Evolutionary conservation across 352 stramenopile genomes (phyloP), one percentile per base, ranked within the genome.

Genomic region (Phytophthora pisi): DNA sequence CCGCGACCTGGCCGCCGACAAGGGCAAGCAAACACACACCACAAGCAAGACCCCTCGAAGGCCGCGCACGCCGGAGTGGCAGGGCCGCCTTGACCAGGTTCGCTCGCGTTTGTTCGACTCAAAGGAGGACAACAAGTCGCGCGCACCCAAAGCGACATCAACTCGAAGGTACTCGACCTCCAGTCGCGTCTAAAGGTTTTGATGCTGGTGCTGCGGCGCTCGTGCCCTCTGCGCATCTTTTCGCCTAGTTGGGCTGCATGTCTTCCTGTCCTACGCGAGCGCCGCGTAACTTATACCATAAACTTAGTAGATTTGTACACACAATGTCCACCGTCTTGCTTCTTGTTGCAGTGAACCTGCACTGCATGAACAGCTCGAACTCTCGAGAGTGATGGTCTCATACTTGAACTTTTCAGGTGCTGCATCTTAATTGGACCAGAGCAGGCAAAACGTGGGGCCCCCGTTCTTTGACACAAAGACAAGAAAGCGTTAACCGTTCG

Each of bases 251-350:
- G 16, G 26, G 26, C 6, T 62, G 46, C 34, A 69, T 65, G 13
- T 52, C 24, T 40, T 57, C 20, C 20, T 66, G 57, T 15, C 52
- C 42, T 31, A 57, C 45, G 11, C 42, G 9, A 64, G 38, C 45
- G 20, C 45, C n/a, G 42, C 46, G 59, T 70, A 69, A 74, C 31
- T 57, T 66, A 53, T 62, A 57, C 30, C 34, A 63, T 64, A 71
- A 53, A 53, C n/a, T 28, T 46, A 55, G 18, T 53, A 57, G 18
- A 67, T 59, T 53, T 61, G 42, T 59, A 42, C 58, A 43, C 26
- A 51, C 11, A 6, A 28, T 5, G 23, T 5, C 15, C 24, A 16
- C 5, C 23, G 24, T 53, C 11, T 53, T 53, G 23, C 2, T 34
- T n/a, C 34, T 16, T 13, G 11, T 40, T 38, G 34, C 34, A 26